Evolutionary conservation across 106 monocot species (phyloP), one percentile per base, ranked within the genome.

Genomic region (Chionographis japonica): DNA sequence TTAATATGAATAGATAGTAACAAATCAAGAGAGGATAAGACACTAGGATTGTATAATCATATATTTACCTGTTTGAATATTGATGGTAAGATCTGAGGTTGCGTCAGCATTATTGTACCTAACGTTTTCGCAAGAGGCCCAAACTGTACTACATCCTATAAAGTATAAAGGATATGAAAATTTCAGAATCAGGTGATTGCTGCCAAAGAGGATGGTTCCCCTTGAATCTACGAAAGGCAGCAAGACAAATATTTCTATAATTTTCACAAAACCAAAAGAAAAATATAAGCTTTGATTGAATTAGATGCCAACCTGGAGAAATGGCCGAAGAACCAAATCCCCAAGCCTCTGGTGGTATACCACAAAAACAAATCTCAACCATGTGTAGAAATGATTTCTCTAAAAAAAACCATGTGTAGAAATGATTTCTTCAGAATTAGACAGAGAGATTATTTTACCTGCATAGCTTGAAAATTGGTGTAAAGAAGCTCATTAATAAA

Each of bases 101-200:
- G 80, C 46, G 40, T 64, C 64, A 91, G 40, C 91, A 90, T 81
- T 36, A 95, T 86, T 50, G 64, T 86, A 61, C 88, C 89, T 75
- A 95, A 60, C 61, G 95, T 92, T 80, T 86, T 92, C 16, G 82
- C 80, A 60, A 95, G 80, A 73, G 95, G 95, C 46, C 80, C 84
- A 80, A 95, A 95, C 62, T 95, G 95, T 82, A 95, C 86, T 12
- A 95, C 95, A 82, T 95, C 95, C 95, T 95, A 76, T 60, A 59
- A 37, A 75, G 20, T 40, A 8, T 75, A 0, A 54, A 74, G 9
- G 52, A 5, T 19, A 16, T 19, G 52, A 43, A 8, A 41, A 16
- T 52, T 38, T 16, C 17, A 62, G 10, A 59, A 12, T 10, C 10
- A 18, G 12, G 4, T 42, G 57, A 20, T 10, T 54, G 12, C 11